Base-by-base conservation (phyloP, 805 yeast species). In the Candida pseudoglaebosa region DNA sequence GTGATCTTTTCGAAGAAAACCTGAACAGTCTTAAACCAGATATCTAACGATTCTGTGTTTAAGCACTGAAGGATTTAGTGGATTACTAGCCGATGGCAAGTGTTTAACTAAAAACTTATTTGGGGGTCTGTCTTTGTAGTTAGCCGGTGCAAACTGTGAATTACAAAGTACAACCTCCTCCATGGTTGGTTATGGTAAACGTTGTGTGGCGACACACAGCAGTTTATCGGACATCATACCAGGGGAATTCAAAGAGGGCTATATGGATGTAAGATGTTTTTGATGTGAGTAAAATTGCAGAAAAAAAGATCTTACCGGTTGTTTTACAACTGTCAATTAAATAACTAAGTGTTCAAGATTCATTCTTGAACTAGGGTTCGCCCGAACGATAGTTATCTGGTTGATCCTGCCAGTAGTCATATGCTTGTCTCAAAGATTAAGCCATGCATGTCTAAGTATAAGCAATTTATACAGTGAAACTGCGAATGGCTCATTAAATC, bases 401-500 rank as follows among this genome's bases (percentile, higher is more conserved):
- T 30, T 30, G 33, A 30, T 30, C 20, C 33, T 30, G 20, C 33
- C 33, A 30, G 33, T 15, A 30, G 20, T 16, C 33, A 30, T 30
- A 30, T 16, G 33, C 20, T 30, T 30, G 33, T 30, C 33, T 30
- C 18, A 15, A 15, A 30, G 20, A 30, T 30, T 30, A 30, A 16
- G 20, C 33, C 33, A 30, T 30, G 18, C 33, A 30, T 30, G 33
- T 15, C 33, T 15, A 14, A 30, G 20, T 30, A 30, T 16, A 30
- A 30, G 33, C 33, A 15, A 30, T 30, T 16, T 30, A 30, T 16
- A 30, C 33, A 14, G 18, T 67, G 71, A 65, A 65, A 66, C 70
- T 65, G 70, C 70, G 70, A 67, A 64, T 65, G 71, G 71, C 71
- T 67, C 71, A 67, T 65, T 65, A 65, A 64, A 66, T 65, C 71